phyloP scores from a whole-genome alignment of 1,284 basidiomycete genomes.

The Leccinum subrobustum region DNA sequence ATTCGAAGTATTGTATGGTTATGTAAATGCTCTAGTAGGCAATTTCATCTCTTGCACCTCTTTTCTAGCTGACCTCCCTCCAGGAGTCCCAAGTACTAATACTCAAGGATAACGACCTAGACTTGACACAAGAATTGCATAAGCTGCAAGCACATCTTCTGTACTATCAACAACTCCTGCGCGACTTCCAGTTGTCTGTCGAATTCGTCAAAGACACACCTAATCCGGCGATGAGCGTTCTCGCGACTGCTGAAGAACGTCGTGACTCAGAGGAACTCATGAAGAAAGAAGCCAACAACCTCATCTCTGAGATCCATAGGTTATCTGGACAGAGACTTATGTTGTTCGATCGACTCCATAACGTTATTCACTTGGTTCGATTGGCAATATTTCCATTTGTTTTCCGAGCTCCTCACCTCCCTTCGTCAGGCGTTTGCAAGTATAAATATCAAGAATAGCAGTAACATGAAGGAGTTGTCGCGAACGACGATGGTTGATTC shows the following conservation, averaged over 20 bases:
- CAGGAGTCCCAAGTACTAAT: slow-evolving; percentile 50
- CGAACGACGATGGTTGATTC: slow-evolving; percentile 47
- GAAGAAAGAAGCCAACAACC: slow-evolving; percentile 41
- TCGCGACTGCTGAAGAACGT: slow-evolving; percentile 14
- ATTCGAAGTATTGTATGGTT: slow-evolving; percentile 46
- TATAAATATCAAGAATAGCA: slow-evolving; percentile 49
- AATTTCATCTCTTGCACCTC: neutral
- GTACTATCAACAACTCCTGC: slow-evolving; percentile 50
- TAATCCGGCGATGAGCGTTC: slow-evolving; percentile 41
- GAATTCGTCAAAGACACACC: slow-evolving; percentile 44
- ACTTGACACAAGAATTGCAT: slow-evolving; percentile 49
- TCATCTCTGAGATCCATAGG: slow-evolving; percentile 46
- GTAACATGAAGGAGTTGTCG: slow-evolving; percentile 43
- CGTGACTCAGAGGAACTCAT: slow-evolving; percentile 32
- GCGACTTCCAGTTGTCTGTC: slow-evolving; percentile 51
- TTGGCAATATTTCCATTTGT: neutral
- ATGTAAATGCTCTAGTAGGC: slow-evolving; percentile 47
- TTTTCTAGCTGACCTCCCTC: neutral
- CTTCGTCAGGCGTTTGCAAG: slow-evolving; percentile 45
- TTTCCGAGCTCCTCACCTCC: neutral
- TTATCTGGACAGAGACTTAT: slow-evolving; percentile 42
- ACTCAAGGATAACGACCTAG: slow-evolving; percentile 36
- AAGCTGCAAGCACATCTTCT: slow-evolving; percentile 52
- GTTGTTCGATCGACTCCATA: slow-evolving; percentile 48
- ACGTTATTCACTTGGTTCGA: slow-evolving; percentile 47